Conservation (phyloP, 2,329 filamentous ascomycete species). For the Macroventuria anomochaeta region DNA sequence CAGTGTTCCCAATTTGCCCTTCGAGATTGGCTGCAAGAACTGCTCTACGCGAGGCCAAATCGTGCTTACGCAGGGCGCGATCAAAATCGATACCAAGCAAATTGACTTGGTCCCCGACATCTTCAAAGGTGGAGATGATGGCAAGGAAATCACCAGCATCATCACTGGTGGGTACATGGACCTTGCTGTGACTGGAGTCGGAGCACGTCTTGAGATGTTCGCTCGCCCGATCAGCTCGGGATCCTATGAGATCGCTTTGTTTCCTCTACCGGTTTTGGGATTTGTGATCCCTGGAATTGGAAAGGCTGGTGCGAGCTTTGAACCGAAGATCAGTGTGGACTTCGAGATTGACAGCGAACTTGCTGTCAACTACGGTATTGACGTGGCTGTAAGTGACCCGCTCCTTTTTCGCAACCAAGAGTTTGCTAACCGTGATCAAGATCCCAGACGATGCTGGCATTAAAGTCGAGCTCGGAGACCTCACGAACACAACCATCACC, state of each 20-base stretch:
- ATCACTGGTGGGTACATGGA: slow-evolving; percentile 45
- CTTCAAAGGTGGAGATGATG: slow-evolving; percentile 32
- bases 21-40: slow-evolving; percentile 47
- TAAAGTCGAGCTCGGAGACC: slow-evolving; percentile 32
- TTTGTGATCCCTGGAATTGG: slow-evolving; percentile 47
- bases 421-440: slow-evolving; percentile 18
- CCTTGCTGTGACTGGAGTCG: slow-evolving; percentile 38
- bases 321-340: slow-evolving; percentile 35
- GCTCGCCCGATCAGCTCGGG: slow-evolving; percentile 34
- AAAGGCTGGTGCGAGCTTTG: slow-evolving; percentile 45
- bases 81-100: slow-evolving; percentile 35
- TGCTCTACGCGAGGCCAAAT: slow-evolving; percentile 44
- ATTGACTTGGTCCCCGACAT: slow-evolving; percentile 35
- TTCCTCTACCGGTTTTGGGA: slow-evolving; percentile 37
- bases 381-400: slow-evolving; percentile 38
- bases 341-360: slow-evolving; percentile 38
- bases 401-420: background rate
- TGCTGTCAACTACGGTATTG: slow-evolving; percentile 47
- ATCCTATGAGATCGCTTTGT: slow-evolving; percentile 30
- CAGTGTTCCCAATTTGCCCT: slow-evolving; percentile 27
- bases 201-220: slow-evolving; percentile 46
- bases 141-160: slow-evolving; percentile 34
- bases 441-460: slow-evolving; percentile 41
- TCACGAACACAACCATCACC: slow-evolving; percentile 32
- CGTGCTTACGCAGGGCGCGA: slow-evolving; percentile 40